Conservation (phyloP, 2,329 filamentous ascomycete species). For the Exophiala sideris region DNA sequence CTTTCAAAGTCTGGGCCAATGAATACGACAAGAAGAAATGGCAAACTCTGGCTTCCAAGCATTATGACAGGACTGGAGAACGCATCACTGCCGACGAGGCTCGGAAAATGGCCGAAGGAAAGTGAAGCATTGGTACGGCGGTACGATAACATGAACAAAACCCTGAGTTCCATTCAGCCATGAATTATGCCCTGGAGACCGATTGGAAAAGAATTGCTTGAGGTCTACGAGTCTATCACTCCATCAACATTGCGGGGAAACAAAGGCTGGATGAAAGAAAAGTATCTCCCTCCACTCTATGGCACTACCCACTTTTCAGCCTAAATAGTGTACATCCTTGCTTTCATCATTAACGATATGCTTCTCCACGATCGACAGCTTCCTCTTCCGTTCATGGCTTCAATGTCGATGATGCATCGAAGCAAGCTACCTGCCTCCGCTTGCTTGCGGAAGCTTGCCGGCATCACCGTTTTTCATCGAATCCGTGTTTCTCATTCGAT, state of each 20-base stretch:
- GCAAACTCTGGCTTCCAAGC: slow-evolving; percentile 22
- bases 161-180: no score
- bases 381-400: slow-evolving; percentile 1
- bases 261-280: not conserved
- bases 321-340: not conserved
- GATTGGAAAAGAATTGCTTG: not conserved
- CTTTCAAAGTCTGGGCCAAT: slow-evolving; percentile 11
- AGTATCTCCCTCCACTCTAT: not conserved
- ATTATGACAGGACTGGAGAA: slow-evolving; percentile 28
- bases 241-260: not conserved
- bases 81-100: slow-evolving; percentile 26
- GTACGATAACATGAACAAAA: no score
- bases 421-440: not conserved
- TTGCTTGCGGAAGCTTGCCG: not conserved
- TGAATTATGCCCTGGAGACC: no score
- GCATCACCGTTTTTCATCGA: not conserved
- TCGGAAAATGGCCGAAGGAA: slow-evolving; percentile 19
- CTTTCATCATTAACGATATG: not conserved
- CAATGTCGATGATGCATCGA: not conserved
- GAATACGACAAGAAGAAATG: slow-evolving; percentile 24
- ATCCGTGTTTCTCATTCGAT: no score
- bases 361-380: not conserved
- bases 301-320: not conserved
- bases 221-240: not conserved
- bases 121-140: not conserved